Percentiles rank a stretch among this genome's conserved stretches.
These are phyloP conservation scores for Termitomyces bulborhizus DNA, from an alignment of 768 basidiomycete species.

Conservation along the genomic window DNA sequence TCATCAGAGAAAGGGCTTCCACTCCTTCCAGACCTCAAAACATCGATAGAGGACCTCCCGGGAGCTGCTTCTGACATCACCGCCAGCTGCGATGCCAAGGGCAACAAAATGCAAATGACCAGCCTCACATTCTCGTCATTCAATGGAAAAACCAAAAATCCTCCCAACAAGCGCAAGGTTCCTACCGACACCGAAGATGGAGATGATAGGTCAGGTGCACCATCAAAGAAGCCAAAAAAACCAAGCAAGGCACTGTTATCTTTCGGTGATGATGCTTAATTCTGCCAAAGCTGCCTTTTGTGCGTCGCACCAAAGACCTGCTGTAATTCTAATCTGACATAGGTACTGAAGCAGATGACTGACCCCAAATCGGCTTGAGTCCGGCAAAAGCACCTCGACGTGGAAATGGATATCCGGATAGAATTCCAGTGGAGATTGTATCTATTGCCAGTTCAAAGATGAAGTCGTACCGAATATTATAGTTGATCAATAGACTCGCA, in stretches of 20 bases:
- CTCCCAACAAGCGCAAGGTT: conserved; percentile 35
- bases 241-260: conserved; percentile 44
- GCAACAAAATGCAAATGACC: conserved; percentile 17
- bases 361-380: not conserved
- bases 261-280: conserved; percentile 52
- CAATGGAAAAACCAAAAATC: conserved; percentile 20
- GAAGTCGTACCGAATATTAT: too few relatives aligned
- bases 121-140: conserved; percentile 43
- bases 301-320: not conserved
- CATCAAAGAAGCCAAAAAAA: conserved; percentile 49
- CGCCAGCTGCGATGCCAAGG: conserved; percentile 5
- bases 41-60: conserved; percentile 8
- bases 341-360: not conserved
- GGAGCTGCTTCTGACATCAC: conserved; percentile 4
- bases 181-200: conserved; percentile 21
- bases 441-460: too few relatives aligned
- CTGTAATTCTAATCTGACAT: not conserved
- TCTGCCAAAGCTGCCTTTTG: too few relatives aligned
- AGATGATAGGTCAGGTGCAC: conserved; percentile 22
- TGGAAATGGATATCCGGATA: too few relatives aligned
- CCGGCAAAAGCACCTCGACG: not conserved
- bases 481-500: too few relatives aligned
- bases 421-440: not conserved
- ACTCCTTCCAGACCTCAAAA: conserved; percentile 36
- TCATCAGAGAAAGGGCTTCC: conserved; percentile 54